Evolutionary conservation across 2,329 filamentous ascomycete species (phyloP).

Genomic region (Sclerotinia borealis): DNA sequence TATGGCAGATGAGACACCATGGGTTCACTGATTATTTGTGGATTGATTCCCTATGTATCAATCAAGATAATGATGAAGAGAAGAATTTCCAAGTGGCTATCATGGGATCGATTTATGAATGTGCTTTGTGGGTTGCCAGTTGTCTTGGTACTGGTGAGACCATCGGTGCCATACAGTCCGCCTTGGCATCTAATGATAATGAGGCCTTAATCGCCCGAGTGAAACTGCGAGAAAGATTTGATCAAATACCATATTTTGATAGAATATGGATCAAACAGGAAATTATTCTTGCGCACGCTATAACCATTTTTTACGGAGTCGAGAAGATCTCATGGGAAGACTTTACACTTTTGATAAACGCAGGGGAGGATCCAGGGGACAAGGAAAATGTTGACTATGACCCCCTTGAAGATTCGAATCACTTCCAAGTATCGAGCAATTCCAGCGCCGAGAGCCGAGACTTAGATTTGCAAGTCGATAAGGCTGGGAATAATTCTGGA

Average conservation of each 20-base stretch:
- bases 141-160: conserved; percentile 16
- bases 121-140: conserved; percentile 15
- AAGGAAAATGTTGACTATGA: background rate
- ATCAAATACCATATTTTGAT: conserved; percentile 5
- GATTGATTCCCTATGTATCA: conserved; percentile 21
- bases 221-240: background rate
- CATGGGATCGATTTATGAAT: conserved; percentile 18
- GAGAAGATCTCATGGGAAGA: background rate
- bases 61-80: conserved; percentile 16
- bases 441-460: background rate
- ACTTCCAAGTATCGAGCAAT: background rate
- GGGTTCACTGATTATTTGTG: conserved; percentile 13
- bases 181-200: background rate
- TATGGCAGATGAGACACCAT: conserved; percentile 12
- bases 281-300: background rate
- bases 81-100: conserved; percentile 14
- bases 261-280: conserved; percentile 7
- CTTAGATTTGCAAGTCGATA: background rate
- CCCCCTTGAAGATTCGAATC: background rate
- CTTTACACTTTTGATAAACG: background rate
- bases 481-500: background rate
- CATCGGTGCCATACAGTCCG: background rate
- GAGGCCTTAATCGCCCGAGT: background rate
- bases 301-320: background rate
- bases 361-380: background rate